A percentile compares a stretch with the other conserved stretches of the same genome.
Evolutionary conservation across 140 eudicot genomes (phyloP).

Genomic region (Stevia rebaudiana): DNA sequence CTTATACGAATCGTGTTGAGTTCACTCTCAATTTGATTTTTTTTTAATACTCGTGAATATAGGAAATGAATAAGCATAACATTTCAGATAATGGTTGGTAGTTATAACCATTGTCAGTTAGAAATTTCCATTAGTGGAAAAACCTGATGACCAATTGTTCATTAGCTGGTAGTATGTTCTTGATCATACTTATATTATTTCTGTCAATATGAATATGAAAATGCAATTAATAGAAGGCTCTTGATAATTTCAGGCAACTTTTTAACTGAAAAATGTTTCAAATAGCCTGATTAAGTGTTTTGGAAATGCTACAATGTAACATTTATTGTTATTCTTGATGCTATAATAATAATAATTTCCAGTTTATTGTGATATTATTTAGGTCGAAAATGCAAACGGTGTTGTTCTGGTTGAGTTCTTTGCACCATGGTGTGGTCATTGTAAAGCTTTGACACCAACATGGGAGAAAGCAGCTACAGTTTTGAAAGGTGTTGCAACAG

Average conservation of each 20-base stretch:
- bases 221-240: too few relatives aligned
- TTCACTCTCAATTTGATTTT: too few relatives aligned
- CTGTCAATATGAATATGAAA: too few relatives aligned
- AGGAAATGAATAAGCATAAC: too few relatives aligned
- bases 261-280: neutral
- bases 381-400: constrained; percentile 82
- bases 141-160: too few relatives aligned
- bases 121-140: too few relatives aligned
- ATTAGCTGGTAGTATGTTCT: too few relatives aligned
- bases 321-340: constrained; percentile 1
- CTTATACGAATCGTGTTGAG: too few relatives aligned
- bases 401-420: constrained; percentile 84
- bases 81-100: too few relatives aligned
- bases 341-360: neutral
- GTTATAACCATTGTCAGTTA: too few relatives aligned
- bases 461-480: constrained; percentile 93
- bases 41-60: too few relatives aligned
- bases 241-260: neutral
- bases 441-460: constrained; percentile 75
- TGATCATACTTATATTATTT: too few relatives aligned
- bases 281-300: constrained; percentile 4
- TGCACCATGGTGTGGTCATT: constrained; percentile 99
- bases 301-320: neutral
- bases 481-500: constrained; percentile 93
- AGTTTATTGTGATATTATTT: constrained; percentile 11